Base-by-base conservation (phyloP, 75 land plant genomes). In the Chamaecyparis obtusa region DNA sequence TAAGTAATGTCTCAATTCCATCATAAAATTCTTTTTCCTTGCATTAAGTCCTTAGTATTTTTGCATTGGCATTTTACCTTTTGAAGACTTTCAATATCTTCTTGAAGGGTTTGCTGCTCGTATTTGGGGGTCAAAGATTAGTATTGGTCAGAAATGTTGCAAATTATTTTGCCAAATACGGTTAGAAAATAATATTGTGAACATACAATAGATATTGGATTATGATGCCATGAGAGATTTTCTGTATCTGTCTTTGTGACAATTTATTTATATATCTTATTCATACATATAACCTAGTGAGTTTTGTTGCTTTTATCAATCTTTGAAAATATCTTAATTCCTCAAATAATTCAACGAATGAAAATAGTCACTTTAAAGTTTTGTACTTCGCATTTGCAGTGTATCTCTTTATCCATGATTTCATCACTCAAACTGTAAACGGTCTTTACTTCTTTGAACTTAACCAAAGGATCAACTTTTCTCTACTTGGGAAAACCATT, bases 1-100 rank as follows among this genome's bases (percentile, higher is more conserved):
- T 97, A 87, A 92, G 98, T 89, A 35, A 77, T 69, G 41, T 41
- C 27, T n/a, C 10, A 10, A 27, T 46, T 81, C 83, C n/a, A 24
- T 81, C 83, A 44, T 46, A 44, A 46, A 80, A 9, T 27, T 81
- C 10, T n/a, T 44, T 81, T 14, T 6, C 48, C 46, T 46, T 19
- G n/a, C 15, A 27, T 24, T 46, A 46, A 2, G 14, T 44, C 49
- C 83, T 10, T n/a, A 46, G 32, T 24, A n/a, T 9, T 21, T 81
- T 46, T 46, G 51, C 43, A 11, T 44, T 41, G 46, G 27, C 21
- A 27, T 41, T 81, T 27, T 46, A 17, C n/a, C 48, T 46, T 46
- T 46, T 46, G 44, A 81, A 81, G 32, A n/a, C 46, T 13, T 81
- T 78, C 46, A 16, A 81, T 44, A 46, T 81, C 8, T 46, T 46